Conservation (phyloP, 805 yeast species). For the Wickerhamiella lipophila region DNA sequence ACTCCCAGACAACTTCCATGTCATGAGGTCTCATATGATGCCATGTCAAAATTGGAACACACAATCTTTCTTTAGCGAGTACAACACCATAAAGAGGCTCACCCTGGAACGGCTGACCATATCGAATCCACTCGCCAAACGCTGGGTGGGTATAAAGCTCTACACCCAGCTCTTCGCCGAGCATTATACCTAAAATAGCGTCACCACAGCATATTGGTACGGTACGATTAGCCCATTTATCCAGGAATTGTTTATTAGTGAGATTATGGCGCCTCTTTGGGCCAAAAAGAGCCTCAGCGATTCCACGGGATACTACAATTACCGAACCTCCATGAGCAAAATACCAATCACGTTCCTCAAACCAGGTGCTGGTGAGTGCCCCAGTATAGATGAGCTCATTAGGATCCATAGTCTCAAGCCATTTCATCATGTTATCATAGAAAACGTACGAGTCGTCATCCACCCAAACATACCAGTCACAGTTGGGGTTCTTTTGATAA, state of each 20-base stretch:
- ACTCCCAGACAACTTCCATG: conserved; percentile 25
- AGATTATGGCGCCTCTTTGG: conserved; percentile 1
- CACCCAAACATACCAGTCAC: conserved; percentile 30
- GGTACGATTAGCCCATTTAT: conserved; percentile 20
- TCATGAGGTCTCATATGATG: conserved; percentile 27
- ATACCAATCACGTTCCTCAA: background rate
- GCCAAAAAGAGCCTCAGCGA: conserved; percentile 23
- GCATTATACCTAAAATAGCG: conserved; percentile 23
- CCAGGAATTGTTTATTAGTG: conserved; percentile 11
- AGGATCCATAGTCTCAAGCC: conserved; percentile 21
- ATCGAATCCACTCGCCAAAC: conserved; percentile 13
- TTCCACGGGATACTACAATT: conserved; percentile 26
- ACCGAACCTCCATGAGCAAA: conserved; percentile 34
- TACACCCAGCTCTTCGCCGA: conserved; percentile 17
- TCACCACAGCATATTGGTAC: conserved; percentile 29
- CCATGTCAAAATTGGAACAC: conserved; percentile 25
- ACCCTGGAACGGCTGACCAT: conserved; percentile 26
- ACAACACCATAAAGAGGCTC: conserved; percentile 20
- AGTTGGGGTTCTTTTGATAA: conserved; percentile 21
- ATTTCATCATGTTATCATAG: conserved; percentile 22
- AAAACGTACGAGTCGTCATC: conserved; percentile 29
- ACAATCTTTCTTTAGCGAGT: conserved; percentile 21
- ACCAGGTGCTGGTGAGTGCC: conserved; percentile 18
- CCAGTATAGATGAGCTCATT: conserved; percentile 27
- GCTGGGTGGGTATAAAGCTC: conserved; percentile 12